Evolutionary conservation across 2,329 filamentous ascomycete genomes (phyloP), one percentile per base, ranked within the genome.

Genomic region (Alternaria arbusti): DNA sequence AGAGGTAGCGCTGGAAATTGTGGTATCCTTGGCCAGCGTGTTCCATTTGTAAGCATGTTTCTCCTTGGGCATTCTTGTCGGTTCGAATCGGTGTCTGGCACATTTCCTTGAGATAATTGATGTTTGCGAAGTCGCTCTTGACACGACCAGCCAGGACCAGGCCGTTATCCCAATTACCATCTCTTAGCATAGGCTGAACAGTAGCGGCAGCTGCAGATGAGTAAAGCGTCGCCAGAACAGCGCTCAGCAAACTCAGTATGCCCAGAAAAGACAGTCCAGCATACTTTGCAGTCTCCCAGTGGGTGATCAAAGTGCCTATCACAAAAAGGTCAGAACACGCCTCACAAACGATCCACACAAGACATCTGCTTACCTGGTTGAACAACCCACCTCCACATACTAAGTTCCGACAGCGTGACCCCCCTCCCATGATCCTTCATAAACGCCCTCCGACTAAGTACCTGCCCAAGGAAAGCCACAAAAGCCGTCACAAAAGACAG

Each of bases 401-500:
- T 90, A 82, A 94, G 87, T 73, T 95, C 91, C 0, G 92, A 89
- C 15, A 95, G 84, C 0, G 88, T 92, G 61, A 94, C 86, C 3
- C 92, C 92, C 3, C 82, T 81, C 0, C 88, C 86, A 9, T 76
- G 68, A 9, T 84, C 82, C 57, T 84, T 86, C 23, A 85, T 84
- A 59, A 92, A 86, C 0, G 91, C 90, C 58, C 90, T 83, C 20
- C 90, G 85, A n/a, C 88, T 93, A 15, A 95, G 80, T 0, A 91
- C 86, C 75, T 96, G 92, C 0, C 92, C 92, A 0, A 94, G 76
- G 58, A 91, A 91, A 0, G 90, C 86, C 1, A 94, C 90, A 64
- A 93, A 91, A 0, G 92, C 89, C 0, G 91, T 93, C 4, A 93
- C 91, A 72, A 94, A 95, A 0, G 90, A 89, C 67, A 94, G 75